These are phyloP conservation scores for Chaetoceros muelleri DNA, from an alignment of 108 stramenopile genomes.

Conservation along the genomic window DNA sequence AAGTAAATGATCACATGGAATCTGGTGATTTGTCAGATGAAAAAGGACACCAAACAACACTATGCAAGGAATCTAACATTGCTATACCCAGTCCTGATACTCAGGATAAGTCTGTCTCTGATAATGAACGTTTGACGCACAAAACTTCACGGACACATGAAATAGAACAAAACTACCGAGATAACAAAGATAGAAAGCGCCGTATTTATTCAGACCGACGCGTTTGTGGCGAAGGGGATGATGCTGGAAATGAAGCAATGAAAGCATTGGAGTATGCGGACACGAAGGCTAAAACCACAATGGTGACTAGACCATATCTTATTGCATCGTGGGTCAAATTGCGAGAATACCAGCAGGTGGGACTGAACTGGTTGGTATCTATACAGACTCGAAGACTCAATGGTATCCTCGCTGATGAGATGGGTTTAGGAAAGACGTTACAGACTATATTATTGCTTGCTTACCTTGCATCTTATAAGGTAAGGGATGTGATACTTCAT, in stretches of 20 bases:
- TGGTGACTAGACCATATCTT: conserved; percentile 67
- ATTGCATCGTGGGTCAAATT: conserved; percentile 76
- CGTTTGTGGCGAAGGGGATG: neutral
- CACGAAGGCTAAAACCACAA: conserved; percentile 39
- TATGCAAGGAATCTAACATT: no score
- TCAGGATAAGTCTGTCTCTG: no score
- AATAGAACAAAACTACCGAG: no score
- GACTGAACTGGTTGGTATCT: conserved; percentile 95
- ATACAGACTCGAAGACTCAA: conserved; percentile 90
- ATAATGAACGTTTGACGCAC: no score
- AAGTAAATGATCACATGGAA: neutral
- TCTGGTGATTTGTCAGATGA: neutral
- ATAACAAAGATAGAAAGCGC: neutral
- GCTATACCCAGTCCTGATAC: no score
- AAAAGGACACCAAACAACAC: neutral
- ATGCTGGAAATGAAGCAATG: conserved; percentile 9
- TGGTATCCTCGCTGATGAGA: conserved; percentile 98
- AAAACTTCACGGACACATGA: no score
- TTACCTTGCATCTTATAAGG: conserved; percentile 84
- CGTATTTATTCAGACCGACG: neutral
- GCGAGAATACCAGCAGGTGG: conserved; percentile 91
- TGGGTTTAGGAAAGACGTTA: conserved; percentile 60
- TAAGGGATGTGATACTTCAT: no score
- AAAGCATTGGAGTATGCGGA: conserved; percentile 39
- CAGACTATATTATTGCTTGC: conserved; percentile 93